These are phyloP conservation scores for Anaeromyces robustus DNA, from an alignment of 192 early-diverging fungal genomes.

Conservation along the genomic window DNA sequence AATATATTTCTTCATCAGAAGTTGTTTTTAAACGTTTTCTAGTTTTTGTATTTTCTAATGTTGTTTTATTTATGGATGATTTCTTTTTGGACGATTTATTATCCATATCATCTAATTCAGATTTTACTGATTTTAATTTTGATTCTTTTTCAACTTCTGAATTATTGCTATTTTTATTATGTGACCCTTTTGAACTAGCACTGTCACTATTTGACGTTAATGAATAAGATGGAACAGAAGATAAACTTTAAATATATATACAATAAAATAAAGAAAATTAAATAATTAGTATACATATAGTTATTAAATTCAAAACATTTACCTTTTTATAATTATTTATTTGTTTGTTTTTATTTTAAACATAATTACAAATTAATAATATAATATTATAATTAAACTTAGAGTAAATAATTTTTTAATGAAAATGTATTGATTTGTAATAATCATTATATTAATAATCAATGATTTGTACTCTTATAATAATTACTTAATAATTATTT, in stretches of 20 bases:
- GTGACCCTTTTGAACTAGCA: not conserved
- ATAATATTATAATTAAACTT: too few relatives aligned
- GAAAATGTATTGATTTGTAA: too few relatives aligned
- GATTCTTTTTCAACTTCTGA: not conserved
- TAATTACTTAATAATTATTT: too few relatives aligned
- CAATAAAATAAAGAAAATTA: too few relatives aligned
- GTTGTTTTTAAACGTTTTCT: not conserved
- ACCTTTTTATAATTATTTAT: too few relatives aligned
- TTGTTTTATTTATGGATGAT: not conserved
- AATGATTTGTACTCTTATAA: too few relatives aligned
- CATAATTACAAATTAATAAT: too few relatives aligned
- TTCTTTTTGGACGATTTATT: not conserved
- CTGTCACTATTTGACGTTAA: not conserved
- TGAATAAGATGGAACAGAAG: not conserved
- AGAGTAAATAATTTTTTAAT: too few relatives aligned
- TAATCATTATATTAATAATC: too few relatives aligned
- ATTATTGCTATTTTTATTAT: not conserved
- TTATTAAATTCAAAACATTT: too few relatives aligned
- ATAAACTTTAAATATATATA: not conserved
- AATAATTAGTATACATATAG: too few relatives aligned
- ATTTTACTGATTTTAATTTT: not conserved
- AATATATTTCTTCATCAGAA: not conserved
- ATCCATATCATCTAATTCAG: not conserved
- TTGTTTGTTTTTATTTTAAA: too few relatives aligned
- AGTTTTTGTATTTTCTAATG: not conserved